phyloP scores from a whole-genome alignment of 2,329 filamentous ascomycete genomes.

The Rhytidhysteron rufulum region DNA sequence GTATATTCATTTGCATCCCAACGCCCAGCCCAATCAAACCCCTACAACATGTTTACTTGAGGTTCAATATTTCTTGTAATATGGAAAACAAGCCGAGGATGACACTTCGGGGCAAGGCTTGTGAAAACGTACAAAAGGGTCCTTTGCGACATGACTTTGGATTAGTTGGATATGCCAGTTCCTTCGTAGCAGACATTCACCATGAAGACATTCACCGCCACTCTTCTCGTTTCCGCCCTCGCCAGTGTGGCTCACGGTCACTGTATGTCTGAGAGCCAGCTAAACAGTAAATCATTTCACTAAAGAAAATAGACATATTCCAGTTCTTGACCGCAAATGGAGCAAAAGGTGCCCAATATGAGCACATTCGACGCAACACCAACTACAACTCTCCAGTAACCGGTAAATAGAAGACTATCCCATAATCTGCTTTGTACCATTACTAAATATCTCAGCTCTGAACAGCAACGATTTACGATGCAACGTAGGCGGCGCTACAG shows the following conservation, averaged over 20 bases:
- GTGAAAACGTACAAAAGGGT: slow-evolving; percentile 14
- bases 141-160: not conserved
- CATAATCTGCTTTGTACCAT: not conserved
- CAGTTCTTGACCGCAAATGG: slow-evolving; percentile 35
- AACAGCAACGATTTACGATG: slow-evolving; percentile 30
- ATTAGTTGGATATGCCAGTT: slow-evolving; percentile 1
- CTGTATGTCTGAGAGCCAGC: too few species aligned
- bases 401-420: not conserved
- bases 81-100: slow-evolving; percentile 13
- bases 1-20: slow-evolving; percentile 22
- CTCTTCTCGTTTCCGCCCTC: slow-evolving; percentile 29
- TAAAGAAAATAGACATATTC: slow-evolving; percentile 39
- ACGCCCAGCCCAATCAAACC: slow-evolving; percentile 20
- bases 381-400: slow-evolving; percentile 37
- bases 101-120: not conserved
- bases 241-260: slow-evolving; percentile 33
- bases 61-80: slow-evolving; percentile 16
- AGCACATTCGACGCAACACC: slow-evolving; percentile 35
- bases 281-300: slow-evolving; percentile 3
- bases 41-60: slow-evolving; percentile 11
- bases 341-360: slow-evolving; percentile 27
- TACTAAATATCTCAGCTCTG: slow-evolving; percentile 8
- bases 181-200: not conserved
- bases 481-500: slow-evolving; percentile 29
- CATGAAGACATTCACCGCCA: slow-evolving; percentile 33